A percentile compares a stretch with the other conserved stretches of the same genome.
These are phyloP conservation scores for Brassica incana DNA, from an alignment of 345 rosid genomes.

Conservation along the genomic window DNA sequence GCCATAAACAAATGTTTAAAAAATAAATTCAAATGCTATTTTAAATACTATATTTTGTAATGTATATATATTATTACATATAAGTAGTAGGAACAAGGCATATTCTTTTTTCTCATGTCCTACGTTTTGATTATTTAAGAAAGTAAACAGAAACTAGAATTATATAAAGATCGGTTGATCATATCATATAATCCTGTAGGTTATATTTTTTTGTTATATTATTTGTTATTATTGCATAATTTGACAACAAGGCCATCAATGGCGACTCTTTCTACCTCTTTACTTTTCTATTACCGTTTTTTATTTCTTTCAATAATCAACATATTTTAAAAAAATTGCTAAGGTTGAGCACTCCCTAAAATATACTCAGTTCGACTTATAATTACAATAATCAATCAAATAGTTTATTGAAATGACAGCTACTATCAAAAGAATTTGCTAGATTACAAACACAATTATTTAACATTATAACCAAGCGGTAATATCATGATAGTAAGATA, in stretches of 20 bases:
- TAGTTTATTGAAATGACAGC: background rate
- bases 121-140: slow-evolving; percentile 12
- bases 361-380: background rate
- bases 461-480: too few species aligned
- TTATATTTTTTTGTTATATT: background rate
- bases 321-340: background rate
- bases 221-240: background rate
- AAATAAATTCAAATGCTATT: background rate
- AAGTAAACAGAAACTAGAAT: background rate
- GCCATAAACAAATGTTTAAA: background rate
- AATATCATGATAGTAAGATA: too few species aligned
- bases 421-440: background rate
- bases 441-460: background rate
- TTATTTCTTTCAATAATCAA: background rate
- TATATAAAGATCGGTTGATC: slow-evolving; percentile 12
- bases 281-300: background rate
- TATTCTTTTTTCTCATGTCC: background rate
- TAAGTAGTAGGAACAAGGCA: slow-evolving; percentile 16
- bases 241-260: slow-evolving; percentile 10
- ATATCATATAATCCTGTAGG: slow-evolving; percentile 1
- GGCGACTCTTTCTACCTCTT: background rate
- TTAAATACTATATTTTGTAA: background rate
- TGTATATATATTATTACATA: background rate
- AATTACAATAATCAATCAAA: background rate
- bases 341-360: background rate